Percentiles rank a stretch among this genome's conserved stretches.
phyloP scores from a whole-genome alignment of 2,329 filamentous ascomycete species.

The Neonectria hederae region DNA sequence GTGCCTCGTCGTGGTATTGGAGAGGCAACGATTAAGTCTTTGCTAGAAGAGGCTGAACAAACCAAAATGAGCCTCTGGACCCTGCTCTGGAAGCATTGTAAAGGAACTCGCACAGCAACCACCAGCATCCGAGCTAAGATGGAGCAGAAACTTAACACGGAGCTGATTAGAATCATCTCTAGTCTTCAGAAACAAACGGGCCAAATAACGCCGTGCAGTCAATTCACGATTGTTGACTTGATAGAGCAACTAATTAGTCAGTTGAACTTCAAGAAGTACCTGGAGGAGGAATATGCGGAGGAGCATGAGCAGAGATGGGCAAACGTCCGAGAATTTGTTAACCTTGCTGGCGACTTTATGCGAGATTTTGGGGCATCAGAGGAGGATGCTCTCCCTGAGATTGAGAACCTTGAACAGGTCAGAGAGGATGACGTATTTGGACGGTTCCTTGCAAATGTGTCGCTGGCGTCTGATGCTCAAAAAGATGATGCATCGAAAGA shows the following conservation, averaged over 20 bases:
- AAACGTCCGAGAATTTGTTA: slow-evolving; percentile 89
- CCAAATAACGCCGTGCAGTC: slow-evolving; percentile 40
- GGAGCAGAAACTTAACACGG: slow-evolving; percentile 63
- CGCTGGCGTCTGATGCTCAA: slow-evolving; percentile 82
- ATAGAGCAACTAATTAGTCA: slow-evolving; percentile 67
- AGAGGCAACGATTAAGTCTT: slow-evolving; percentile 75
- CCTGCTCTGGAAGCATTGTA: slow-evolving; percentile 68
- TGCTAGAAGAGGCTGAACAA: slow-evolving; percentile 80
- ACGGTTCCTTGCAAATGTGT: slow-evolving; percentile 88
- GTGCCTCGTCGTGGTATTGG: slow-evolving; percentile 83
- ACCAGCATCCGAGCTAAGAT: slow-evolving; percentile 61
- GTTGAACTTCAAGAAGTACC: slow-evolving; percentile 76
- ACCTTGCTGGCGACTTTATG: slow-evolving; percentile 78
- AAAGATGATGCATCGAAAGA: slow-evolving; percentile 67
- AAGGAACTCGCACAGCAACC: slow-evolving; percentile 57
- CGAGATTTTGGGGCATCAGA: slow-evolving; percentile 54
- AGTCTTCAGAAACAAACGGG: slow-evolving; percentile 45
- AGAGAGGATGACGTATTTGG: slow-evolving; percentile 73
- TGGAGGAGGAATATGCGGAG: slow-evolving; percentile 76
- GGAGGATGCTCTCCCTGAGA: slow-evolving; percentile 68
- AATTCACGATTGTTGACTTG: slow-evolving; percentile 55
- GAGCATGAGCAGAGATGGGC: slow-evolving; percentile 84
- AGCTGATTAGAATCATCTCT: slow-evolving; percentile 57
- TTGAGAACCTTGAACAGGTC: slow-evolving; percentile 76
- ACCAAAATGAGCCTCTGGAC: slow-evolving; percentile 78